Evolutionary conservation across 2,329 filamentous ascomycete genomes (phyloP).

Genomic region (Fusarium acutatum): DNA sequence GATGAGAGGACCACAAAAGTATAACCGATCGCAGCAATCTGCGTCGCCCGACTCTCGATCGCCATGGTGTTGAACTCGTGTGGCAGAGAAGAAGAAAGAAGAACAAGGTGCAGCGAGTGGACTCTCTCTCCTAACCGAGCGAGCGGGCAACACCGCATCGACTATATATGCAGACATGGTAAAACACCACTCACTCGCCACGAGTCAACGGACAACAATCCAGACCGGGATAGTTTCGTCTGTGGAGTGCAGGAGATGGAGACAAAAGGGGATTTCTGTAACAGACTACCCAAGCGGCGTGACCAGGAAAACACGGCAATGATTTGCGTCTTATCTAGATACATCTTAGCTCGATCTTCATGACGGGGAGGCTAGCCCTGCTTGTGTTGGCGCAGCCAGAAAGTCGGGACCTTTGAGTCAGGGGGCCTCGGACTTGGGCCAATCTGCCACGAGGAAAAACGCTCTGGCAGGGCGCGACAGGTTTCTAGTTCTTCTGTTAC

Average conservation of each 20-base stretch:
- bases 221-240: conserved; percentile 1
- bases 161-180: conserved; percentile 9
- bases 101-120: not conserved
- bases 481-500: not conserved
- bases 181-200: not conserved
- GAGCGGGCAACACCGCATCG: not conserved
- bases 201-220: not conserved
- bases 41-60: conserved; percentile 4
- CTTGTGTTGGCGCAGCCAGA: not conserved
- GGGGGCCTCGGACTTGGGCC: not conserved
- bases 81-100: not conserved
- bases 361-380: not conserved
- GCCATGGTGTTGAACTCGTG: not conserved
- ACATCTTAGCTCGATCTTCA: not conserved
- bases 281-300: not conserved
- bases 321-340: not conserved
- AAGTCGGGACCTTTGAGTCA: not conserved
- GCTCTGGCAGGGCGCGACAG: not conserved
- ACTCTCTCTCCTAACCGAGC: not conserved
- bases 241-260: not conserved
- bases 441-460: not conserved
- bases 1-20: conserved; percentile 48
- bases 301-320: not conserved
- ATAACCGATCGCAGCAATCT: conserved; percentile 40
- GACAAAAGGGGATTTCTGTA: not conserved